Base-by-base conservation (phyloP, 1,139 yeast genomes). In the Magnusiomyces magnusii region DNA sequence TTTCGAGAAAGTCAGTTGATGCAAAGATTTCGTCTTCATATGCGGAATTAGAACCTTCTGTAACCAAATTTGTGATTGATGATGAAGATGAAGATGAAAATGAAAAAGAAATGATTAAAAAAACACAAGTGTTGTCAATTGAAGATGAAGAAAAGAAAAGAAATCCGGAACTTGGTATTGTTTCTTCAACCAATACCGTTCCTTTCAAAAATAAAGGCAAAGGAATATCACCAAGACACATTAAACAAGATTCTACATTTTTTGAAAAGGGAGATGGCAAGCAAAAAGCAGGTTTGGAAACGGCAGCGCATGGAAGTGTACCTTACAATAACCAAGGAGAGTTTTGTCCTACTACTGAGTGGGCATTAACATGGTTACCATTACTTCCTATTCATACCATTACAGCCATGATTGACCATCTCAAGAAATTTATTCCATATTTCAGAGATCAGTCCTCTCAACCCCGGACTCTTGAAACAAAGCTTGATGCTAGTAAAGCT, bases 81-180 rank as follows among this genome's bases (percentile, higher is more conserved):
- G 62, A 60, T 17, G 64, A 56, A 17, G 53, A 64, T 67, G 58
- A 67, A 78, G 57, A 80, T 81, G 63, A 62, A 36, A 15, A 28
- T 2, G 60, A 23, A 56, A 57, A 31, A n/a, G 51, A 17, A 23
- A 7, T 24, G 54, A 3, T 25, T 2, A 34, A n/a, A 15, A 55
- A 67, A 78, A 54, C 80, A 82, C 56, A 55, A 44, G 25, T 19
- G 2, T 25, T n/a, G 23, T 23, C 49, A 3, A 55, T 58, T 21
- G 59, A 57, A 36, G 49, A 49, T n/a, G 51, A 56, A 50, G 64
- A 59, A 39, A 36, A 31, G 24, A 54, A 54, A 47, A 51, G 55
- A 23, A 39, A 42, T 25, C 61, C 53, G 3, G 60, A 60, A 34
- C 52, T 57, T 27, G 47, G 10, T 1, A 21, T 47, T 9, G n/a